Percentiles rank a stretch among this genome's conserved stretches.
Conservation (phyloP, 805 yeast genomes). For the Zygotorulaspora sp. region DNA sequence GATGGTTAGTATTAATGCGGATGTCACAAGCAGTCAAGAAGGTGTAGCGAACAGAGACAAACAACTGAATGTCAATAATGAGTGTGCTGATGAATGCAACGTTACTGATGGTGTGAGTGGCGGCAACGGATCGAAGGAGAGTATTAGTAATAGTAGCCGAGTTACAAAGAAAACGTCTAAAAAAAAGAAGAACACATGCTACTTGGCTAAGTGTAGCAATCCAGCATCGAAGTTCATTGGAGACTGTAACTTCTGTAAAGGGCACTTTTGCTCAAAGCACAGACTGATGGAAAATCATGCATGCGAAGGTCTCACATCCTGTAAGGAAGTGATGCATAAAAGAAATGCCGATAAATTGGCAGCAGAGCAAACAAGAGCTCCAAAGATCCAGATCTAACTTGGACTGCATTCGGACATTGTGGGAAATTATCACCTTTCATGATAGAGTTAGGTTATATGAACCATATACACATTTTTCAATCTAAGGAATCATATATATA, state of each 20-base stretch:
- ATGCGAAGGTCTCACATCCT: slow-evolving; percentile 70
- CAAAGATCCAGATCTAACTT: slow-evolving; percentile 46
- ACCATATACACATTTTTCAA: too few relatives aligned
- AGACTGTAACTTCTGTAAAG: slow-evolving; percentile 77
- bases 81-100: slow-evolving; percentile 2
- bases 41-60: neutral
- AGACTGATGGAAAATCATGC: slow-evolving; percentile 79
- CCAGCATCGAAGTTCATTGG: slow-evolving; percentile 65
- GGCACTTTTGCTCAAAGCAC: slow-evolving; percentile 83
- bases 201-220: slow-evolving; percentile 57
- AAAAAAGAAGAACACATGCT: slow-evolving; percentile 43
- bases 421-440: too few relatives aligned
- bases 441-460: too few relatives aligned
- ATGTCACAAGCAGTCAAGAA: neutral
- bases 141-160: slow-evolving; percentile 9
- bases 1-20: neutral
- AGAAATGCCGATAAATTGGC: slow-evolving; percentile 79
- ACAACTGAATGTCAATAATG: neutral
- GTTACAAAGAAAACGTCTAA: slow-evolving; percentile 24
- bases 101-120: slow-evolving; percentile 5
- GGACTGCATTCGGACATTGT: too few relatives aligned
- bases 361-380: slow-evolving; percentile 71
- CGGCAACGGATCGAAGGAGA: slow-evolving; percentile 3
- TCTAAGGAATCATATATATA: too few relatives aligned
- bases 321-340: slow-evolving; percentile 80